Conservation (phyloP, 352 stramenopile genomes). For the Globisporangium uncinulatum region DNA sequence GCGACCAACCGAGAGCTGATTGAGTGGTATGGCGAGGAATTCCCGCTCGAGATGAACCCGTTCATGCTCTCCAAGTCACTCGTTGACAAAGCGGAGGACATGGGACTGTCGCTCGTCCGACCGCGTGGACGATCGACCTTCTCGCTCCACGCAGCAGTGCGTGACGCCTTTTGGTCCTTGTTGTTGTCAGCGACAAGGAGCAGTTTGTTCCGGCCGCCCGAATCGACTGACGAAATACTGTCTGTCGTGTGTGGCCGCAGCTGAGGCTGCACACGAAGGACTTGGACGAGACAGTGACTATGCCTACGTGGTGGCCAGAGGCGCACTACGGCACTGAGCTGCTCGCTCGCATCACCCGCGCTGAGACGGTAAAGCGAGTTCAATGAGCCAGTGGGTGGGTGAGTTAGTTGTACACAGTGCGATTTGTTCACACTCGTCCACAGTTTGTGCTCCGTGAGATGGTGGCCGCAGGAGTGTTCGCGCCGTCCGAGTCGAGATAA, state of each 20-base stretch:
- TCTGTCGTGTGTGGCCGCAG: constrained; percentile 11
- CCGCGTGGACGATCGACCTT: constrained; percentile 8
- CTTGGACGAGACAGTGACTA: constrained; percentile 3
- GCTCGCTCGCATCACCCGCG: constrained; percentile 25
- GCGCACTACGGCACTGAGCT: constrained; percentile 30
- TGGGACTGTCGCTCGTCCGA: constrained; percentile 17
- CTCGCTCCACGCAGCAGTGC: constrained; percentile 28
- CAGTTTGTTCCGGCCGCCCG: background rate
- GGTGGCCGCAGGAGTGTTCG: constrained; percentile 3
- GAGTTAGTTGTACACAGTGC: background rate
- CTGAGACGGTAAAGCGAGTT: constrained; percentile 27
- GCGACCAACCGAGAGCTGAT: constrained; percentile 22
- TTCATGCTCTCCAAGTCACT: constrained; percentile 55
- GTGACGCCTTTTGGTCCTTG: background rate
- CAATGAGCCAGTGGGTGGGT: background rate
- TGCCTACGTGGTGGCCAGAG: constrained; percentile 59
- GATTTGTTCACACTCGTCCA: background rate
- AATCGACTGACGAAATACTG: constrained; percentile 2
- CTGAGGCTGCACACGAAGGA: constrained; percentile 27
- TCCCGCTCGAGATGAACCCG: constrained; percentile 56
- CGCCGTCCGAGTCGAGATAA: background rate
- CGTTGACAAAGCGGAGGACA: constrained; percentile 35
- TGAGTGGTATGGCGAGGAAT: constrained; percentile 76
- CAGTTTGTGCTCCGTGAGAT: constrained; percentile 16
- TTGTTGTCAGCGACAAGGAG: background rate